Conservation (phyloP, 2,329 filamentous ascomycete species). For the Colletotrichum chrysophilum region DNA sequence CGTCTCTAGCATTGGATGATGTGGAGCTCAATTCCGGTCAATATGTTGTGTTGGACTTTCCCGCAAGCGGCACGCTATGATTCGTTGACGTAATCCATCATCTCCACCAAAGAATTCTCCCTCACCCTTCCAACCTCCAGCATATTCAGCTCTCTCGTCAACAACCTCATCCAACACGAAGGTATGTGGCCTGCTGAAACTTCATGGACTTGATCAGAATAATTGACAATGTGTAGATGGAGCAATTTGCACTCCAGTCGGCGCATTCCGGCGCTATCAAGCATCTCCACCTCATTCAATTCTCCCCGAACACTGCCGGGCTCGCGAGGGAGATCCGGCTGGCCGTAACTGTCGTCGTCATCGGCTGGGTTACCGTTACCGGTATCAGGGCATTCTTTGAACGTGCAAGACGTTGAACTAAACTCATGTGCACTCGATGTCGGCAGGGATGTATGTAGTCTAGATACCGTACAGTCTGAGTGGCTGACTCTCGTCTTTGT, state of each 20-base stretch:
- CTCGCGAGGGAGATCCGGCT: conserved; percentile 3
- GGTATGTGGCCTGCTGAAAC: neutral
- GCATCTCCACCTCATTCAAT: conserved; percentile 11
- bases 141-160: neutral
- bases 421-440: rapidly evolving
- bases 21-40: neutral
- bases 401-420: neutral
- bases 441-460: neutral
- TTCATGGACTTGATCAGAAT: neutral
- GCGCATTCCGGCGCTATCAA: conserved; percentile 18
- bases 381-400: neutral
- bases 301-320: neutral
- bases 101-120: neutral
- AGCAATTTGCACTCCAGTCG: conserved; percentile 7
- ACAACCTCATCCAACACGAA: neutral
- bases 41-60: neutral
- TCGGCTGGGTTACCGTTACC: conserved; percentile 17
- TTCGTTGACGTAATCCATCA: conserved; percentile 15
- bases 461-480: neutral
- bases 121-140: neutral
- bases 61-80: neutral
- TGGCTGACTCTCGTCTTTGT: neutral
- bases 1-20: neutral
- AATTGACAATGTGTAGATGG: neutral
- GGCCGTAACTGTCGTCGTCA: conserved; percentile 6